Base-by-base conservation (phyloP, 345 rosid genomes). In the Aegle marmelos region DNA sequence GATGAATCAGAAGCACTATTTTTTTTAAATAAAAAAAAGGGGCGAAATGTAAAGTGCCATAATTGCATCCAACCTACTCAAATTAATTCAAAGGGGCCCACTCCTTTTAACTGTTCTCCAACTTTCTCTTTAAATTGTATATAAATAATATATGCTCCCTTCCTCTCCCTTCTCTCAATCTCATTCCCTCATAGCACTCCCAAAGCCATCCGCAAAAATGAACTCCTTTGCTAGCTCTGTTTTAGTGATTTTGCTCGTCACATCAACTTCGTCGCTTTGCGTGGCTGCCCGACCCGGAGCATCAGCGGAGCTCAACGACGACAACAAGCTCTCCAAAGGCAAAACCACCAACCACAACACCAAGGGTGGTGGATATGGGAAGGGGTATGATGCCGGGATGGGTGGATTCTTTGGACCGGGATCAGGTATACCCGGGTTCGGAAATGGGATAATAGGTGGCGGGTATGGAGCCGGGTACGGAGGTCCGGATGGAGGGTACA, bases 401-500 rank as follows among this genome's bases (percentile, higher is more conserved):
- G 92, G 82, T 2, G 94, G 92, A 41, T 45, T 72, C 54, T 90
- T 82, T 24, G 94, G 85, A 22, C 82, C 89, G 11, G 91, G 90
- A 37, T 31, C 84, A 13, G 77, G 73, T 0, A 78, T 92, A 76
- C 97, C 97, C 28, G 97, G 89, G 6, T 79, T 89, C 16, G 93
- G 86, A 14, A 73, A 82, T 25, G 88, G 86, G 8, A 76, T 86
- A 83, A 66, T 82, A 0, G 91, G 93, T 0, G 95, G 92, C 10
- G 97, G 95, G 36, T 93, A 90, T 59, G 97, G 94, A 39, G 79
- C 76, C 2, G 97, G 97, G 24, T 80, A 6, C 24, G 95, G 97
- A 13, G 90, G 90, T 68, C 95, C 97, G 2, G 82, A 62, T 9
- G 99, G 98, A 33, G 97, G 99, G 3, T 75, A 70, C 75, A 87